These are phyloP conservation scores for maize (Zea mays) DNA, from an alignment of 176 grass and related monocot species.

Conservation along the genomic window Zm-B73-REFERENCE-NAM-5.0 NC_050099.1:98429001-98429500, in stretches of 20 bases:
- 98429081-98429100: not conserved
- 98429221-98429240: no score
- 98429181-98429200: no score
- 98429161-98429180: not conserved
- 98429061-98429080: not conserved
- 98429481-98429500: constrained; percentile 48
- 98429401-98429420: constrained; percentile 14
- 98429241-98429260: not conserved
- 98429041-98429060: not conserved
- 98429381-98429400: not conserved
- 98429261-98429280: not conserved
- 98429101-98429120: not conserved
- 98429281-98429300: not conserved
- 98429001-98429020: not conserved
- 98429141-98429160: no score
- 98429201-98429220: no score
- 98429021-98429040: not conserved
- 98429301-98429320: constrained; percentile 9
- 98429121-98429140: not conserved
- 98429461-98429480: constrained; percentile 51
- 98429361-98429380: not conserved
- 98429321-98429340: not conserved
- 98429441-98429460: constrained; percentile 41
- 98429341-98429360: constrained; percentile 26
- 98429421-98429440: constrained; percentile 26